Percentiles rank a stretch among this genome's conserved stretches.
phyloP scores from a whole-genome alignment of 2,329 filamentous ascomycete genomes.

The Ceratocystis colombiana region DNA sequence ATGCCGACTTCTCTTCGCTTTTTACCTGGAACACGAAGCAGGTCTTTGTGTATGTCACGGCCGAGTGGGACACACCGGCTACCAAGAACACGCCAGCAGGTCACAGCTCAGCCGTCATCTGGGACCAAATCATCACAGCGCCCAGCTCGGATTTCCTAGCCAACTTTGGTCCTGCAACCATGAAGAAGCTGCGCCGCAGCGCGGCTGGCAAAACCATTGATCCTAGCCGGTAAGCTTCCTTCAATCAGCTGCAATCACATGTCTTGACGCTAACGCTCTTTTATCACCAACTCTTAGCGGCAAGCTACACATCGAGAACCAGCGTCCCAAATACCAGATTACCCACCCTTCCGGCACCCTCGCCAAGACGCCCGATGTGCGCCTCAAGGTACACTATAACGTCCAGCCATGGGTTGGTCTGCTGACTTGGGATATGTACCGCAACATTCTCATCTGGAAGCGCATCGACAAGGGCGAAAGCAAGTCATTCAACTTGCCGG shows the following conservation, averaged over 20 bases:
- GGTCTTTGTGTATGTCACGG: constrained; percentile 90
- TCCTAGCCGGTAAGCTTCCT: constrained; percentile 41
- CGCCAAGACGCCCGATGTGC: constrained; percentile 62
- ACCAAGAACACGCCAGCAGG: constrained; percentile 29
- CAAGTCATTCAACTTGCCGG: constrained; percentile 54
- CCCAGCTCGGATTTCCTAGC: constrained; percentile 53
- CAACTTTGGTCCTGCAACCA: constrained; percentile 49
- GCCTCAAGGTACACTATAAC: constrained; percentile 81
- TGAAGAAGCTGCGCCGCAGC: constrained; percentile 53
- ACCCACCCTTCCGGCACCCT: constrained; percentile 77
- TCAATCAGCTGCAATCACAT: not conserved
- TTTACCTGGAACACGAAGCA: constrained; percentile 99
- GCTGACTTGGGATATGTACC: constrained; percentile 63
- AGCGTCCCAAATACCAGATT: constrained; percentile 94
- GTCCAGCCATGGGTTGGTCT: constrained; percentile 94
- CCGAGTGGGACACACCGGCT: constrained; percentile 49
- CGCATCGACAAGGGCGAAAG: constrained; percentile 54
- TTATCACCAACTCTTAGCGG: constrained; percentile 42
- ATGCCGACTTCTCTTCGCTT: constrained; percentile 79
- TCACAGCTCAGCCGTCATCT: constrained; percentile 66
- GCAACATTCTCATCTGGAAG: constrained; percentile 54
- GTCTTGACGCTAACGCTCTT: constrained; percentile 1
- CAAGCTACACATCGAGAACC: constrained; percentile 65
- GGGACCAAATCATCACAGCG: constrained; percentile 86
- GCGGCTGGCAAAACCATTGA: constrained; percentile 52